Conservation (phyloP, 1,284 basidiomycete species). For the Xerocomus minutiporus region DNA sequence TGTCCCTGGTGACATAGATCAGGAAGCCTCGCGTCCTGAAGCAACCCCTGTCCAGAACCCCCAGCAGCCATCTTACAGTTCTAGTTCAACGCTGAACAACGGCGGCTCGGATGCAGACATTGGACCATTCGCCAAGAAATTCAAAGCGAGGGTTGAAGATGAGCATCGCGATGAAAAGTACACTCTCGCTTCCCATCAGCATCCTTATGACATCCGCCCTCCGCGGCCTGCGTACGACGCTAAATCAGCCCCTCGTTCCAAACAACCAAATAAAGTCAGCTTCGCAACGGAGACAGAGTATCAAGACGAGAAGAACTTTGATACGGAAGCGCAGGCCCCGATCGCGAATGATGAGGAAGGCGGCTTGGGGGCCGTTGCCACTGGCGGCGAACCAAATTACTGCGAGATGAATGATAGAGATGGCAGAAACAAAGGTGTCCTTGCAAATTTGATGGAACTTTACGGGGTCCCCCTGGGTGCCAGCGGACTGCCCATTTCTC, state of each 20-base stretch:
- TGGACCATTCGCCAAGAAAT: conserved; percentile 19
- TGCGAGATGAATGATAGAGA: conserved; percentile 23
- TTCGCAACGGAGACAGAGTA: conserved; percentile 18
- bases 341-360: conserved; percentile 2
- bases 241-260: conserved; percentile 13
- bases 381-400: conserved; percentile 11
- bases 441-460: conserved; percentile 52
- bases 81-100: conserved; percentile 33
- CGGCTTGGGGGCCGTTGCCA: conserved; percentile 5
- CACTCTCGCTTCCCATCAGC: conserved; percentile 51
- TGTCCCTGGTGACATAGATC: conserved; percentile 7
- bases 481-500: conserved; percentile 28
- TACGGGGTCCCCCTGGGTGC: conserved; percentile 36
- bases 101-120: conserved; percentile 18
- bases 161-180: conserved; percentile 33
- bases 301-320: conserved; percentile 17
- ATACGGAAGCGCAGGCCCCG: conserved; percentile 24
- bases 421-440: conserved; percentile 31
- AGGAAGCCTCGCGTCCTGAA: conserved; percentile 9
- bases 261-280: conserved; percentile 21
- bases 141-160: conserved; percentile 13
- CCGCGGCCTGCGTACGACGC: conserved; percentile 41
- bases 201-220: conserved; percentile 55
- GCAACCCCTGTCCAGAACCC: conserved; percentile 16
- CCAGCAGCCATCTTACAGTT: conserved; percentile 24